phyloP scores from a whole-genome alignment of 441 rosid species.

The Brassica hybrid region DNA sequence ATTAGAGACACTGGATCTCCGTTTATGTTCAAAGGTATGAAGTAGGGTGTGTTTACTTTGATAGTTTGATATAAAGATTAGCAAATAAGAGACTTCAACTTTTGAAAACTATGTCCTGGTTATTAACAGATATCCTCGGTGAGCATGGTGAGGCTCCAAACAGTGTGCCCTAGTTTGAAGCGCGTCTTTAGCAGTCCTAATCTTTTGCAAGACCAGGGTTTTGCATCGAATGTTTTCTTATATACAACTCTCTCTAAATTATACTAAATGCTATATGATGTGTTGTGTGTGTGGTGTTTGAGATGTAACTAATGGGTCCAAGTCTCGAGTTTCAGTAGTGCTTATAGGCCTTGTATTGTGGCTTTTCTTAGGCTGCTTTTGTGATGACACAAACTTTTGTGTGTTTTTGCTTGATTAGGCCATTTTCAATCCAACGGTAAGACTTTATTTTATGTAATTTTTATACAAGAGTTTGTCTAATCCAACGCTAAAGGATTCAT shows the following conservation, averaged over 20 bases:
- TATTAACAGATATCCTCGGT: conserved; percentile 61
- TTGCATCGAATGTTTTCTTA: background rate
- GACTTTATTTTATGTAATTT: background rate
- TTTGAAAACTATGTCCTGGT: background rate
- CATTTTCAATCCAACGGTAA: background rate
- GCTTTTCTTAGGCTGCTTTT: background rate
- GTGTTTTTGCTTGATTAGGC: background rate
- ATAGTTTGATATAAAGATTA: background rate
- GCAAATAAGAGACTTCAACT: background rate
- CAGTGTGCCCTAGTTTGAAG: conserved; percentile 83
- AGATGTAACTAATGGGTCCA: background rate
- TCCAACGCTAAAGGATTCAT: background rate
- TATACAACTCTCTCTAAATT: background rate
- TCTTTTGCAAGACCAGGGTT: conserved; percentile 36
- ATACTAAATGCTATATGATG: background rate
- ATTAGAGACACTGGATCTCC: conserved; percentile 94
- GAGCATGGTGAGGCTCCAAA: conserved; percentile 77
- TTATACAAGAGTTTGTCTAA: background rate
- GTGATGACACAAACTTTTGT: background rate
- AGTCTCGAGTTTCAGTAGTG: conserved; percentile 2
- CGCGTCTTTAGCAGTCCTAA: conserved; percentile 58
- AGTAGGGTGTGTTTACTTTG: background rate
- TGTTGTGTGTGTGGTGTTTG: conserved; percentile 1
- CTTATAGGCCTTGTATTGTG: background rate
- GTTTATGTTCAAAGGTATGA: conserved; percentile 90